Evolutionary conservation across 306 rosid genomes (phyloP).

Genomic region (Citrullus colocynthis): DNA sequence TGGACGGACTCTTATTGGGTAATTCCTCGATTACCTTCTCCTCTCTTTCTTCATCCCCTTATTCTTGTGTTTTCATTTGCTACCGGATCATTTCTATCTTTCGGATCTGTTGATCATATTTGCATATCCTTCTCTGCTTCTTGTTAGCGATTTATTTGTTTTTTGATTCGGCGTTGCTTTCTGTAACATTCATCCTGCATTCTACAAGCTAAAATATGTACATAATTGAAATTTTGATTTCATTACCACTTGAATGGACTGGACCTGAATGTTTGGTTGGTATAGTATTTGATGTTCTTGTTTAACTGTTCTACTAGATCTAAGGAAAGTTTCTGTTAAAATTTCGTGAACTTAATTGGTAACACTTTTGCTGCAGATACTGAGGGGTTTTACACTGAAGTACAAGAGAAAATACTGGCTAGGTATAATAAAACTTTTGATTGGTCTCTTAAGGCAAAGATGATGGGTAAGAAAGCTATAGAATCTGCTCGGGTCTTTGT

Average conservation of each 20-base stretch:
- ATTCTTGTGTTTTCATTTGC: background rate
- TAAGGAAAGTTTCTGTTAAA: background rate
- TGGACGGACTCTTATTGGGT: conserved; percentile 98
- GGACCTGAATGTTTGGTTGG: background rate
- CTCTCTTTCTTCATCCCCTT: background rate
- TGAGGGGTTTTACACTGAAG: conserved; percentile 75
- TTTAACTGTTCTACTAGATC: background rate
- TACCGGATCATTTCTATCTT: background rate
- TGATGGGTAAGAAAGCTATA: conserved; percentile 91
- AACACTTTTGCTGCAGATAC: conserved; percentile 43
- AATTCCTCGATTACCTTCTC: conserved; percentile 5
- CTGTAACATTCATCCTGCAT: background rate
- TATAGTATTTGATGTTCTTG: background rate
- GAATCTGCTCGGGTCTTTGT: conserved; percentile 86
- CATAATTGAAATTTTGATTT: background rate
- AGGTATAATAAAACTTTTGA: conserved; percentile 78
- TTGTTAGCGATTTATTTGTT: background rate
- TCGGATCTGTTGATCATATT: background rate
- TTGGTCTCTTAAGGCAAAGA: conserved; percentile 77
- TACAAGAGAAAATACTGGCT: conserved; percentile 65
- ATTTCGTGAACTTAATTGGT: background rate
- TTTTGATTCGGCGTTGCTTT: background rate
- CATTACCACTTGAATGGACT: background rate
- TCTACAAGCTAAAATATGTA: background rate
- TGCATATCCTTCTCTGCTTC: background rate